phyloP scores from a whole-genome alignment of 257 asterid genomes.

The Euphrasia confusa region DNA sequence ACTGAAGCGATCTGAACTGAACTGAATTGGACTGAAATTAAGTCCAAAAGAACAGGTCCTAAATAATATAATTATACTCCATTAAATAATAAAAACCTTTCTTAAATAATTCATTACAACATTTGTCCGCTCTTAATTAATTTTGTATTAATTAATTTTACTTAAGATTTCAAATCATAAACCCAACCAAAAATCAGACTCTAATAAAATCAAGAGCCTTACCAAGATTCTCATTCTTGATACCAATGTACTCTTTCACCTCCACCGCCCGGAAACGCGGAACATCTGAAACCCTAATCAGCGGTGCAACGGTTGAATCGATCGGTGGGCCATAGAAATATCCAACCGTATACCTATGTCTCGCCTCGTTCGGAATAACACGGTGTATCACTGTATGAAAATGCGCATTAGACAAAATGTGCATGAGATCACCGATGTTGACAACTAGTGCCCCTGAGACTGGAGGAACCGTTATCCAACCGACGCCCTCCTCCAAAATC shows the following conservation, averaged over 20 bases:
- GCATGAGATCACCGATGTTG: conserved; percentile 71
- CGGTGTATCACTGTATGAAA: conserved; percentile 49
- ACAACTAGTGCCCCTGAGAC: conserved; percentile 48
- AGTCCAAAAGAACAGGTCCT: too few species aligned
- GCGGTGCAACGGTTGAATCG: conserved; percentile 44
- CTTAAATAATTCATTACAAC: background rate
- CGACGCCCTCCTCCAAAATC: conserved; percentile 38
- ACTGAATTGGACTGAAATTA: too few species aligned
- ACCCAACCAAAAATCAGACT: conserved; percentile 4
- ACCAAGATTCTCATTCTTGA: conserved; percentile 59
- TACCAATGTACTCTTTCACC: conserved; percentile 51
- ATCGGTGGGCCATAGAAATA: conserved; percentile 55
- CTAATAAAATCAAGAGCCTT: conserved; percentile 43
- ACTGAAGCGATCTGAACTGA: too few species aligned
- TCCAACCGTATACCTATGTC: conserved; percentile 50
- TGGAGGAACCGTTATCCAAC: conserved; percentile 51
- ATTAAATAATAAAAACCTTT: too few species aligned
- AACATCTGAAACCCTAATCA: conserved; percentile 19
- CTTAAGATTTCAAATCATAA: background rate
- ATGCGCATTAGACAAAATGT: conserved; percentile 56
- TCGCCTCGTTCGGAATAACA: conserved; percentile 44
- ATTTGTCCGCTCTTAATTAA: background rate
- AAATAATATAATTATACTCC: too few species aligned
- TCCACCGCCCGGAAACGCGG: conserved; percentile 43
- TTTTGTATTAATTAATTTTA: too few species aligned